Percentiles rank a stretch among this genome's conserved stretches.
Evolutionary conservation across 441 rosid species (phyloP).

Genomic region (Pelargonium australe): DNA sequence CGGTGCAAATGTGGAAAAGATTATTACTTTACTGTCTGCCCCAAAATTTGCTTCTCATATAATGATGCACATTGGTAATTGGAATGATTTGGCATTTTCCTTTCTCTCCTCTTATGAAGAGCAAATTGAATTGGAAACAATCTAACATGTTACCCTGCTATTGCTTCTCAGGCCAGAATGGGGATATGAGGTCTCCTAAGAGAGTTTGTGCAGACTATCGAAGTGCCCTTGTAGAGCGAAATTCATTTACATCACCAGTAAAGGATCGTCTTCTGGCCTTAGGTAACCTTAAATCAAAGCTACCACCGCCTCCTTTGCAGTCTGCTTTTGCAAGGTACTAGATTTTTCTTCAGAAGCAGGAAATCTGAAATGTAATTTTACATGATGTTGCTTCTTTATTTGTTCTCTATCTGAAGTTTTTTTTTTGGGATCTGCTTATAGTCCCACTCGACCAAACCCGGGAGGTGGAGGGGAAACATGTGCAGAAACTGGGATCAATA

Average conservation of each 20-base stretch:
- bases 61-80: neutral
- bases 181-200: conserved; percentile 80
- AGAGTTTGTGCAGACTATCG: conserved; percentile 60
- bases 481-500: conserved; percentile 92
- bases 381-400: conserved; percentile 6
- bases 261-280: conserved; percentile 78
- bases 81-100: neutral
- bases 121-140: neutral
- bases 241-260: conserved; percentile 85
- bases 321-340: conserved; percentile 94
- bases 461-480: conserved; percentile 97
- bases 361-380: conserved; percentile 13
- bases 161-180: conserved; percentile 66
- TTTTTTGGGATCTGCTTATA: conserved; percentile 30
- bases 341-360: conserved; percentile 11
- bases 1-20: neutral
- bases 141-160: neutral
- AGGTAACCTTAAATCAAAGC: conserved; percentile 63
- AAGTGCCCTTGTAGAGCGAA: conserved; percentile 84
- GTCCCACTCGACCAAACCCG: conserved; percentile 91
- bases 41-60: neutral
- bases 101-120: neutral
- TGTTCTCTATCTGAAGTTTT: conserved; percentile 13
- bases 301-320: conserved; percentile 76
- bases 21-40: neutral